phyloP scores from a whole-genome alignment of 148 eudicot genomes.

The Silene conica region DNA sequence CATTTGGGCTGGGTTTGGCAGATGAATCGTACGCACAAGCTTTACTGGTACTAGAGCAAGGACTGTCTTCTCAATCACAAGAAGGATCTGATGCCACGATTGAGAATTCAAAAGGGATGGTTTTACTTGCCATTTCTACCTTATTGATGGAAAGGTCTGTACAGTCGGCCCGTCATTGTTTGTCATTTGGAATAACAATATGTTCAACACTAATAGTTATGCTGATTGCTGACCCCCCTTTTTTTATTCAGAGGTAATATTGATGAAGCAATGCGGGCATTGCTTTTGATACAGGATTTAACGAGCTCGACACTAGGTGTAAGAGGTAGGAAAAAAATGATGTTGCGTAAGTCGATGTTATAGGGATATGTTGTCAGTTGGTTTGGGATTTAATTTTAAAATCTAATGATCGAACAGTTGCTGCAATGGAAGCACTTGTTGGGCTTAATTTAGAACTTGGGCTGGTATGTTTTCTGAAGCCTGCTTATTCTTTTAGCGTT shows the following conservation, averaged over 20 bases:
- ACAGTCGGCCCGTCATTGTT: not conserved
- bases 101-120: constrained; percentile 60
- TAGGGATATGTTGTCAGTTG: not conserved
- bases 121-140: constrained; percentile 73
- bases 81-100: constrained; percentile 29
- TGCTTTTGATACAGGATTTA: constrained; percentile 56
- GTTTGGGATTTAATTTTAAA: not conserved
- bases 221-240: not conserved
- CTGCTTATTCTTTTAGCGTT: not conserved
- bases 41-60: constrained; percentile 74
- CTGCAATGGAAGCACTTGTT: constrained; percentile 82
- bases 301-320: constrained; percentile 46
- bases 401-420: constrained; percentile 45
- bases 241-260: constrained; percentile 47
- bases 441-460: constrained; percentile 73
- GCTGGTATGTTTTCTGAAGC: constrained; percentile 39
- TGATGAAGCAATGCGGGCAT: constrained; percentile 67
- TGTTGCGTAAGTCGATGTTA: not conserved
- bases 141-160: constrained; percentile 66
- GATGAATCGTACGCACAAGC: constrained; percentile 77
- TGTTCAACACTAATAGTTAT: not conserved
- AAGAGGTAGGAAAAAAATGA: constrained; percentile 41
- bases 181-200: not conserved
- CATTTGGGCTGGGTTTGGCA: constrained; percentile 25
- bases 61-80: constrained; percentile 59